Evolutionary conservation across 495 filamentous ascomycete species (phyloP).

Genomic region (Aspergillus sclerotioniger): DNA sequence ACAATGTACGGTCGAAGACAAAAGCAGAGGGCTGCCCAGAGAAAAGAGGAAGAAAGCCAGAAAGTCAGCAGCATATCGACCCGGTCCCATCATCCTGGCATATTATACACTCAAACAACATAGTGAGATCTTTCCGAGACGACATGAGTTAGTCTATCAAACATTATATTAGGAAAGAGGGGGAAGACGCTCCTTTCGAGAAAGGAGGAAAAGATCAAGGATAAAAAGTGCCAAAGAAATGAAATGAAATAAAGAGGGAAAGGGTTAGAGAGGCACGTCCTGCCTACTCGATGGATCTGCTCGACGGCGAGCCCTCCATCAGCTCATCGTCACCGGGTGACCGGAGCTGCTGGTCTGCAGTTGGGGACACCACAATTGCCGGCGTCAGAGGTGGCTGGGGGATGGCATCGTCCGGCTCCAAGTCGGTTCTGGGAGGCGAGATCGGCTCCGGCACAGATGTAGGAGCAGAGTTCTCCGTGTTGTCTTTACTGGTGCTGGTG

Average conservation of each 20-base stretch:
- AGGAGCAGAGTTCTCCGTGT: constrained; percentile 37
- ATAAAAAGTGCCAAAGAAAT: background rate
- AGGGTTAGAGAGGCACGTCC: constrained; percentile 19
- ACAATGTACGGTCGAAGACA: constrained; percentile 19
- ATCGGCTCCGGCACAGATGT: constrained; percentile 35
- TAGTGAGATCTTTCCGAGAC: constrained; percentile 30
- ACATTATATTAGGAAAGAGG: constrained; percentile 37
- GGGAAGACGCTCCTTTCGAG: background rate
- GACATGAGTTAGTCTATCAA: constrained; percentile 39
- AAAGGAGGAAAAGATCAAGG: background rate
- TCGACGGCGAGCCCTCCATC: constrained; percentile 27
- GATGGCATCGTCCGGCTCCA: constrained; percentile 22
- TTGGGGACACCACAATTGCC: constrained; percentile 40
- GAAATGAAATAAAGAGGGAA: background rate
- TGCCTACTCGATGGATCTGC: constrained; percentile 31
- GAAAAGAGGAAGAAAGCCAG: constrained; percentile 18
- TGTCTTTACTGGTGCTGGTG: constrained; percentile 46
- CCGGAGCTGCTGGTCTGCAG: constrained; percentile 24
- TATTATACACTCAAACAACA: constrained; percentile 28
- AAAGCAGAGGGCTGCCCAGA: constrained; percentile 17
- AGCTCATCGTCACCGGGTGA: constrained; percentile 22
- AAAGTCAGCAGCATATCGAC: constrained; percentile 31
- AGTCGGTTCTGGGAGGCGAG: constrained; percentile 28
- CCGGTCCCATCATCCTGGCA: constrained; percentile 30
- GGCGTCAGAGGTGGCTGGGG: constrained; percentile 29